Base-by-base conservation (phyloP, 345 rosid species). In the Syzygium jambos region DNA sequence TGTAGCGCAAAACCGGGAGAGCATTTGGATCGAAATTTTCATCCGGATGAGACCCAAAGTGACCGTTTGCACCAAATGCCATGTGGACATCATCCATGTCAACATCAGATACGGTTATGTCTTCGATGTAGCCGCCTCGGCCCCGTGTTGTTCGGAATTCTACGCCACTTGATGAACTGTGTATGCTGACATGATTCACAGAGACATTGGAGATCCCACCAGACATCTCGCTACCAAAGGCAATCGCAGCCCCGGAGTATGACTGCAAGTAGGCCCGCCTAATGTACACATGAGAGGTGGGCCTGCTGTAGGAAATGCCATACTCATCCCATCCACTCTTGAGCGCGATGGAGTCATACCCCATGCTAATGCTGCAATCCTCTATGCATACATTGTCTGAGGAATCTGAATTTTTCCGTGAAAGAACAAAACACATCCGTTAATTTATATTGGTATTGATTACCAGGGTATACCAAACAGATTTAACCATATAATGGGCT, bases 241-340 rank as follows among this genome's bases (percentile, higher is more conserved):
- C 94, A 84, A 97, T 91, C 52, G 93, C 91, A 8, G 99, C 93
- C 29, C 99, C 99, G 0, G 98, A 90, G 55, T 92, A 93, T 84
- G 99, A 97, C 87, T 92, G 94, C 52, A 97, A 91, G 80, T 86
- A 89, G 85, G 94, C 95, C 91, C 91, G 90, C 85, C 98, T 91
- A 83, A 97, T 94, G 87, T 93, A 95, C 11, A 95, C 92, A 13
- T 92, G 78, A 5, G 88, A 89, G 57, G 99, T 95, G 23, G 97
- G 94, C 86, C 94, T 93, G 41, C 93, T 93, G 85, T 93, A 97
- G 51, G 94, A 90, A 54, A 96, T 96, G 19, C 99, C 98, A 51
- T 97, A 95, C 87, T 95, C 97, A 51, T 97, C 99, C 99, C 99
- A 97, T 53, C 99, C 99, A 87, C 98, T 96, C 90, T 97, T 97